These are phyloP conservation scores for Penicillium expansum DNA, from an alignment of 2,329 filamentous ascomycete genomes.

Conservation along the genomic window DNA sequence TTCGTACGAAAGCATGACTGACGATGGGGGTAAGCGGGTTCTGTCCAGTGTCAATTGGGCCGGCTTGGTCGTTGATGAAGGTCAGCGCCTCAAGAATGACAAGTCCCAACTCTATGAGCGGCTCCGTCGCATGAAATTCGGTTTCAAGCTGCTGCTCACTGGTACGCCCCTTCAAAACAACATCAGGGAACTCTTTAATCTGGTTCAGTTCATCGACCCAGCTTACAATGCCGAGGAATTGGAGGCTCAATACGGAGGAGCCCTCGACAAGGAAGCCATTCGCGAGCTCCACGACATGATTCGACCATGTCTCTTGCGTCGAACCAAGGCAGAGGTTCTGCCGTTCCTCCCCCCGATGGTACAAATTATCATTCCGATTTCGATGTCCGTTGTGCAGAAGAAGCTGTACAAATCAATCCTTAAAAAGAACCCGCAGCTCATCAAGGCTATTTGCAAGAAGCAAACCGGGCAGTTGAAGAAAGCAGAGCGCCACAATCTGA, in stretches of 20 bases:
- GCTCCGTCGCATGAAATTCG: slow-evolving; percentile 69
- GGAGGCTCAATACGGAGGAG: slow-evolving; percentile 68
- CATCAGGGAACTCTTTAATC: slow-evolving; percentile 87
- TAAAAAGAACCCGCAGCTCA: slow-evolving; percentile 82
- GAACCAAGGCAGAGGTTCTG: slow-evolving; percentile 87
- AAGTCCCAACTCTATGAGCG: slow-evolving; percentile 76
- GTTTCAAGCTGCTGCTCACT: slow-evolving; percentile 82
- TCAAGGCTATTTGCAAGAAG: slow-evolving; percentile 75
- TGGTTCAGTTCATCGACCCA: slow-evolving; percentile 89
- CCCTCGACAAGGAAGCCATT: slow-evolving; percentile 81
- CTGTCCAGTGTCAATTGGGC: slow-evolving; percentile 77
- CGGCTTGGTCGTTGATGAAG: slow-evolving; percentile 89
- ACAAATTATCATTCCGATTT: slow-evolving; percentile 93
- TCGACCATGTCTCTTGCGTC: slow-evolving; percentile 65
- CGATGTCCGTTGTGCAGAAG: slow-evolving; percentile 90
- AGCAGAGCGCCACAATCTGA: slow-evolving; percentile 74
- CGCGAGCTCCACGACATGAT: slow-evolving; percentile 79
- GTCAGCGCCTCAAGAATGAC: slow-evolving; percentile 93
- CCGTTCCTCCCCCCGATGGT: slow-evolving; percentile 90
- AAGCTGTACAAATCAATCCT: slow-evolving; percentile 93
- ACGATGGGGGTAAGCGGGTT: slow-evolving; percentile 63
- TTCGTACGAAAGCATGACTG: slow-evolving; percentile 85
- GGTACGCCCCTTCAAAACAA: slow-evolving; percentile 82
- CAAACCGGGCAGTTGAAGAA: slow-evolving; percentile 61
- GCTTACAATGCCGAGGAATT: slow-evolving; percentile 66